Conservation (phyloP, 2,329 filamentous ascomycete species). For the Niveomyces coronatus region DNA sequence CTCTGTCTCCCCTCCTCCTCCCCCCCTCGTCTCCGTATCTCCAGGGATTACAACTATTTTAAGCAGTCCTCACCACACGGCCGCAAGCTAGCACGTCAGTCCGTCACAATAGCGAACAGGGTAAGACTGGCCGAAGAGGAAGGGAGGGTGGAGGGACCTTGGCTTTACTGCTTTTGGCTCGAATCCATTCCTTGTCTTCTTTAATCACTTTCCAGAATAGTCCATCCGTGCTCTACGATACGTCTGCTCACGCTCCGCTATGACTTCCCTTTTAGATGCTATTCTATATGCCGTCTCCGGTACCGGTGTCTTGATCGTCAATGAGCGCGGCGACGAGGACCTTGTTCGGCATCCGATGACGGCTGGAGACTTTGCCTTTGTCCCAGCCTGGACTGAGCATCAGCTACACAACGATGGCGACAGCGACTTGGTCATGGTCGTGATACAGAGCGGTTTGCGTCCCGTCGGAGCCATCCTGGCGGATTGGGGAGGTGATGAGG, state of each 20-base stretch:
- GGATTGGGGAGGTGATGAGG: constrained; percentile 47
- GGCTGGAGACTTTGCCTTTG: constrained; percentile 58
- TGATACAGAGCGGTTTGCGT: constrained; percentile 49
- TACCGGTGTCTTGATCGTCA: constrained; percentile 48
- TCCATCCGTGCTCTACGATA: too few relatives aligned
- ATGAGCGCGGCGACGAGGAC: constrained; percentile 40
- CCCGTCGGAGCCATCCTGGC: constrained; percentile 53
- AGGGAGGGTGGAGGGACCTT: too few relatives aligned
- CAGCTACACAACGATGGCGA: constrained; percentile 58
- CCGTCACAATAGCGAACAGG: constrained; percentile 61
- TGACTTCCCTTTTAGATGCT: constrained; percentile 40
- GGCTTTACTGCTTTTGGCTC: constrained; percentile 3
- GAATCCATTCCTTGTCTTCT: not conserved
- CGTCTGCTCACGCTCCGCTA: constrained; percentile 7
- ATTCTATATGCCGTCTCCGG: constrained; percentile 58
- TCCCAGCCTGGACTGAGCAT: constrained; percentile 62
- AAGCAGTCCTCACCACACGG: constrained; percentile 49
- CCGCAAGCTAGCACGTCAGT: constrained; percentile 51
- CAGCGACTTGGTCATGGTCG: constrained; percentile 51
- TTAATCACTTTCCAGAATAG: too few relatives aligned
- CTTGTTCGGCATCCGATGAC: constrained; percentile 44
- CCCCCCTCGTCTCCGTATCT: constrained; percentile 1
- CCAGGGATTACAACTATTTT: constrained; percentile 14
- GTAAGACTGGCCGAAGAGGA: constrained; percentile 30
- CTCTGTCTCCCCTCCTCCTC: constrained; percentile 4